Base-by-base conservation (phyloP, 768 basidiomycete species). In the Candolleomyces efflorescens region DNA sequence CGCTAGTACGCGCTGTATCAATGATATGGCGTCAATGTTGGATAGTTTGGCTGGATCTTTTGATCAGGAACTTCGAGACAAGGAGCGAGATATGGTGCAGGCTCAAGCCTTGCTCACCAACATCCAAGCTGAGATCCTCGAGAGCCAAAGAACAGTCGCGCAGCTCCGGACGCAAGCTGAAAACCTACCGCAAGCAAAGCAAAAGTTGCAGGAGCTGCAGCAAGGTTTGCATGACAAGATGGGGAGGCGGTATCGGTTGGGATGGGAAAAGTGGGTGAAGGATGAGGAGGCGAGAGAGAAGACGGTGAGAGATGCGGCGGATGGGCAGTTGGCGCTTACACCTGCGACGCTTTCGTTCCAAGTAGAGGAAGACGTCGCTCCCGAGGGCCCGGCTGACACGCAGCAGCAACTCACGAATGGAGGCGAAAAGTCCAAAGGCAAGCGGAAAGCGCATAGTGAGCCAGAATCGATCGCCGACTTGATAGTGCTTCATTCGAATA, bases 181-280 rank as follows among this genome's bases (percentile, higher is more conserved):
- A 50, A 82, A 82, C 1, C 75, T 94, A 7, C 68, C 80, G 5
- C 79, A 85, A 26, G 79, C 85, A 9, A 85, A 85, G 58, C 75
- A 80, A 55, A 67, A 74, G 23, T 74, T 96, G 48, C 74, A 78
- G 27, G 78, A 80, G 32, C 71, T 94, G 55, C 88, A 93, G 69
- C 71, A 70, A 17, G 85, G 85, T 59, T 73, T 98, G 27, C 73
- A 80, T 24, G 74, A 74, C 6, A 92, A 90, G 72, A 92, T 97
- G 85, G 89, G 87, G 18, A 81, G 81, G 64, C 78, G 89, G 62
- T 93, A 92, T 73, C 81, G 90, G 51, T 67, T 89, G 23, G 96
- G 94, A 2, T 98, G 90, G 87, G 92, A 96, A 69, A 91, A 90
- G 64, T 98, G 96, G 94, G 73, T 90, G 20, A 86, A 86, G 62